A percentile compares a stretch with the other conserved stretches of the same genome.
phyloP scores from a whole-genome alignment of 1,284 basidiomycete species.

The Malassezia psittaci region DNA sequence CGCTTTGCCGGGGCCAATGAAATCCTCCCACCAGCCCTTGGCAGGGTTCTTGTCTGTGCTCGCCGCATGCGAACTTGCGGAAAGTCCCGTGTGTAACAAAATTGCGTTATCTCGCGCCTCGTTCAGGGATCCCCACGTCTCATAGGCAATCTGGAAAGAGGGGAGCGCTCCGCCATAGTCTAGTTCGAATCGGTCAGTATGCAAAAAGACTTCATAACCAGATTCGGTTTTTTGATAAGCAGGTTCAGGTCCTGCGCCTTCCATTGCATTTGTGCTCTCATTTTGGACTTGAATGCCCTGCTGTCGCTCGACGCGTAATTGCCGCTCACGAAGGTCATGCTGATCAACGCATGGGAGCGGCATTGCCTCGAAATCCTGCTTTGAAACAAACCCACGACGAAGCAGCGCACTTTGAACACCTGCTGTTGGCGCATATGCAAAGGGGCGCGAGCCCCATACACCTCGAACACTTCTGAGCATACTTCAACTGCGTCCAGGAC shows the following conservation, averaged over 20 bases:
- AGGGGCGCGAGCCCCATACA: not conserved
- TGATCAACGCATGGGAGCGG: slow-evolving; percentile 44
- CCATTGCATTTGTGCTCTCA: not conserved
- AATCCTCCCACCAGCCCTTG: slow-evolving; percentile 96
- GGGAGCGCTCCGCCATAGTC: slow-evolving; percentile 65
- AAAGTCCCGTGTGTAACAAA: slow-evolving; percentile 90
- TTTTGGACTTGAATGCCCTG: not conserved
- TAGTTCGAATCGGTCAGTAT: slow-evolving; percentile 57
- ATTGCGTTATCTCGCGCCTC: slow-evolving; percentile 73
- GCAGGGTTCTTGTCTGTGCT: slow-evolving; percentile 67
- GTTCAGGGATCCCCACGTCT: slow-evolving; percentile 89
- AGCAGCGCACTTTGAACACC: not conserved
- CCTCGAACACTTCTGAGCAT: slow-evolving; percentile 3
- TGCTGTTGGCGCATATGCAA: not conserved
- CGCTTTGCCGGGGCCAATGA: slow-evolving; percentile 79
- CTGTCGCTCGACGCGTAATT: slow-evolving; percentile 18
- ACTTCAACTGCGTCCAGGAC: too few species aligned
- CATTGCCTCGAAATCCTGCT: not conserved
- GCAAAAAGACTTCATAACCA: slow-evolving; percentile 48
- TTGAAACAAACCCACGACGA: not conserved
- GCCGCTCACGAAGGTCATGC: slow-evolving; percentile 33
- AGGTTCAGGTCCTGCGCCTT: slow-evolving; percentile 48
- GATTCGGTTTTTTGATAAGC: slow-evolving; percentile 49
- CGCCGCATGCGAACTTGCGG: slow-evolving; percentile 89
- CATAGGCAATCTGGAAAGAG: slow-evolving; percentile 77